phyloP scores from a whole-genome alignment of 371 early-diverging fungal species.

The Rhizopus sp. region DNA sequence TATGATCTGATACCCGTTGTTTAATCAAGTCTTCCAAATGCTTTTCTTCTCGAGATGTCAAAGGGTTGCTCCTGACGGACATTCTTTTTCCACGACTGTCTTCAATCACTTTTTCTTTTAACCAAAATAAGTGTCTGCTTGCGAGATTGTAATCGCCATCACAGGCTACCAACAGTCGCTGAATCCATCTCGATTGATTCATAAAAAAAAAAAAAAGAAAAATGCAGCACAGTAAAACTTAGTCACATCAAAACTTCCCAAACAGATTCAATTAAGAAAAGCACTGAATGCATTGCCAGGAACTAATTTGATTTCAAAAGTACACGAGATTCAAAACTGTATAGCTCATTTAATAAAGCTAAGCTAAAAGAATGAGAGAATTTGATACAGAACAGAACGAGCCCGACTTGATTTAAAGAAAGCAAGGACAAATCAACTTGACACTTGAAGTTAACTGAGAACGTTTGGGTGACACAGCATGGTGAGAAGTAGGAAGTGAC shows the following conservation, averaged over 20 bases:
- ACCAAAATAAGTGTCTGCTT: constrained; percentile 37
- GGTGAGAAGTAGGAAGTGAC: constrained; percentile 41
- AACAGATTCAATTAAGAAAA: constrained; percentile 23
- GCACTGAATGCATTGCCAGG: constrained; percentile 39
- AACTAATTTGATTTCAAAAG: constrained; percentile 40
- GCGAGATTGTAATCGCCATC: constrained; percentile 31
- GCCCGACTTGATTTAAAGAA: constrained; percentile 37
- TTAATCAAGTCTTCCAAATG: constrained; percentile 37
- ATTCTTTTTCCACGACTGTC: constrained; percentile 11
- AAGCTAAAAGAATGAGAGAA: constrained; percentile 41
- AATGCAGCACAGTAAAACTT: too few species aligned
- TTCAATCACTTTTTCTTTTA: constrained; percentile 32
- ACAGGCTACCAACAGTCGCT: constrained; percentile 28
- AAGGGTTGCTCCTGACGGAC: neutral
- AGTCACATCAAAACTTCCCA: too few species aligned
- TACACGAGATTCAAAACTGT: constrained; percentile 42
- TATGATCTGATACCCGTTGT: constrained; percentile 59
- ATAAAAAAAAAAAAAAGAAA: neutral
- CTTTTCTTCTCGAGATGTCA: constrained; percentile 18
- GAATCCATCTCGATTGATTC: constrained; percentile 3
- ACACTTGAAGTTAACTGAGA: constrained; percentile 38
- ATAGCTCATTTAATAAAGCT: constrained; percentile 39
- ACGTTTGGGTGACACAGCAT: constrained; percentile 44
- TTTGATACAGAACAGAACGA: constrained; percentile 34
- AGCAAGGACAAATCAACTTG: constrained; percentile 37